phyloP scores from a whole-genome alignment of 139 green algal species.

The Astrephomene gubernaculifera region DNA sequence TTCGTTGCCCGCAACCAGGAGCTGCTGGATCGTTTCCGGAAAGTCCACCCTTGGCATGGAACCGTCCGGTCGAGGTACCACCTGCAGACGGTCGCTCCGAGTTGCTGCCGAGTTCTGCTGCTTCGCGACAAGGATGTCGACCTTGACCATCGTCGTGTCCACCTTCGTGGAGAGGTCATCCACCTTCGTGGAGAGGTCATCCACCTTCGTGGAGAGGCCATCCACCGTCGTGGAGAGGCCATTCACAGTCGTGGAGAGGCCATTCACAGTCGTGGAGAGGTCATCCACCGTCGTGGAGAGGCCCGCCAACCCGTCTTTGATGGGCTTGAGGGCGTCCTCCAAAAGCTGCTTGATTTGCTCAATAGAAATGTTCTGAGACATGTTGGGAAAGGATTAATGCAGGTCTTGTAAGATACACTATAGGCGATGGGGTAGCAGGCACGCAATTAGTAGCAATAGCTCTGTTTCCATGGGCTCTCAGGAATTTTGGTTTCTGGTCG shows the following conservation, averaged over 20 bases:
- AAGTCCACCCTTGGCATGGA: background rate
- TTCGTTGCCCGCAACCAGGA: background rate
- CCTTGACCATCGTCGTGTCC: background rate
- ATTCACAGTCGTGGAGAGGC: background rate
- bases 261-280: too few species aligned
- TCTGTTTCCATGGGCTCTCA: too few species aligned
- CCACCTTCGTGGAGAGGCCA: background rate
- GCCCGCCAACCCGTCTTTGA: too few species aligned
- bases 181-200: background rate
- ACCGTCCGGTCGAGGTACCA: background rate
- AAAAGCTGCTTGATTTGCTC: too few species aligned
- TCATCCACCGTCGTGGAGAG: too few species aligned
- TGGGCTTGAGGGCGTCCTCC: too few species aligned
- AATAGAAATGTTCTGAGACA: too few species aligned
- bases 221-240: background rate
- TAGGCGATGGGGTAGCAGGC: too few species aligned
- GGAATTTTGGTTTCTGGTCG: too few species aligned
- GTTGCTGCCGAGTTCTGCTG: background rate
- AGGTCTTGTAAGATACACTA: too few species aligned
- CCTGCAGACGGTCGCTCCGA: background rate
- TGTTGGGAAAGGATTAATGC: too few species aligned
- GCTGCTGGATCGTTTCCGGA: background rate
- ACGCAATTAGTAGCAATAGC: too few species aligned
- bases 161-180: background rate
- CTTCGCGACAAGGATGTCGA: background rate